Base-by-base conservation (phyloP, 495 filamentous ascomycete species). In the Tetracladium setigerum region DNA sequence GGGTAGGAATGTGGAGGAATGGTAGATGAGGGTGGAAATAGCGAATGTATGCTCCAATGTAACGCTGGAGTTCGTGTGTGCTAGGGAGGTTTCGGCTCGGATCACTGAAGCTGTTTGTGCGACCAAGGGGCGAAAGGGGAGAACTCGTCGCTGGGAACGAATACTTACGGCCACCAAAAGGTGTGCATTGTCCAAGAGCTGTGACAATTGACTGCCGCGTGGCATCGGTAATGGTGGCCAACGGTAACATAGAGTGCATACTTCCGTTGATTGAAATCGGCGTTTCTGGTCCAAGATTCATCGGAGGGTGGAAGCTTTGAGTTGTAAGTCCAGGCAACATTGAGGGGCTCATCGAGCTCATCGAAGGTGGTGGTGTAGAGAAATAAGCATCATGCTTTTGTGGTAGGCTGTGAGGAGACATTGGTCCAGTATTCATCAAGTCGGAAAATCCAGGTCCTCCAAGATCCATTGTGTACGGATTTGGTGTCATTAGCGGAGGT, bases 1-100 rank as follows among this genome's bases (percentile, higher is more conserved):
- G 75, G 19, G 92, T 95, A 36, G 94, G 84, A 46, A 95, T 78
- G 66, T 97, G 92, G 47, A 95, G 63, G 63, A 98, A 95, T 16
- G 94, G 94, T 33, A 94, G 64, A 62, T 98, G 92, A 2, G 94
- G 92, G 59, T 96, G 94, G 56, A 95, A 95, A 61, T 90, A 95
- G 55, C 83, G 82, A 52, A 98, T 83, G 69, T 97, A 98, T 42
- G 90, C 84, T 34, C 80, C 79, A 47, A 97, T 84, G 62, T 87
- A 97, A 54, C 92, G 86, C 61, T 95, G 89, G 49, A 98, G 79
- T 61, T 97, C 89, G 53, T 79, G 73, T n/a, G 89, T 95, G 27
- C 78, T 91, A 30, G 94, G 92, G 38, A 97, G 64, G 58, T 57
- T 74, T 52, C 61, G 63, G 38, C 54, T 48, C n/a, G 58, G 69